Base-by-base conservation (phyloP, 2,329 filamentous ascomycete species). In the Westerdykella aurantiaca region DNA sequence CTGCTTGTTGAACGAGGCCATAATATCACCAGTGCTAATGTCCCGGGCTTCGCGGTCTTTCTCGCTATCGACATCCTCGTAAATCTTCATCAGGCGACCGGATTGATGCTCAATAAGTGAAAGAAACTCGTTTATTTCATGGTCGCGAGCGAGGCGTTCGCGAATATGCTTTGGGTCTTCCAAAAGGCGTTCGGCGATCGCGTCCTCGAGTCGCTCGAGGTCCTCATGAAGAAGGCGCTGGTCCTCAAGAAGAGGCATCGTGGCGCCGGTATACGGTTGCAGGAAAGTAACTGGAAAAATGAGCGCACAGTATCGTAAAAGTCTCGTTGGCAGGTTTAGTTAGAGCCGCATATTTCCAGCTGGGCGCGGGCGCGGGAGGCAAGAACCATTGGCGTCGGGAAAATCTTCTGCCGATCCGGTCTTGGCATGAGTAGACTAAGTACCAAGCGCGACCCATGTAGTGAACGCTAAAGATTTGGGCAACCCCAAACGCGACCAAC, bases 141-240 rank as follows among this genome's bases (percentile, higher is more conserved):
- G 93, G 61, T 98, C 91, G 60, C 90, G 82, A 61, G 88, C 86
- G 12, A 98, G 74, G 51, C 88, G 81, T 64, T 96, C 88, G 60
- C 93, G 86, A 51, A 94, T 87, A 68, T 91, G 86, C 69, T 85
- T 87, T 37, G 91, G 90, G 52, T 97, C 89, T 54, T 96, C 88
- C 50, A 82, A 78, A 48, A 94, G 81, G 60, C 90, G 86, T 71
- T 97, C 90, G 43, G 88, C 85, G 59, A 96, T 85, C 42, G 87
- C 93, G 68, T 95, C 88, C 71, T 98, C 93, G 47, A 98, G 79
- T 51, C 93, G 84, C 77, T 98, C 93, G 40, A 98, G 74, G 70
- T 98, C 93, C 79, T 98, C 93, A 59, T 96, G 90, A 58, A 96
- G 81, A 61, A 88, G 89, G 58, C 93, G 81, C 71, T 97, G 86